These are phyloP conservation scores for Auxenochlorella pyrenoidosa DNA, from an alignment of 139 green algal genomes.

Conservation along the genomic window DNA sequence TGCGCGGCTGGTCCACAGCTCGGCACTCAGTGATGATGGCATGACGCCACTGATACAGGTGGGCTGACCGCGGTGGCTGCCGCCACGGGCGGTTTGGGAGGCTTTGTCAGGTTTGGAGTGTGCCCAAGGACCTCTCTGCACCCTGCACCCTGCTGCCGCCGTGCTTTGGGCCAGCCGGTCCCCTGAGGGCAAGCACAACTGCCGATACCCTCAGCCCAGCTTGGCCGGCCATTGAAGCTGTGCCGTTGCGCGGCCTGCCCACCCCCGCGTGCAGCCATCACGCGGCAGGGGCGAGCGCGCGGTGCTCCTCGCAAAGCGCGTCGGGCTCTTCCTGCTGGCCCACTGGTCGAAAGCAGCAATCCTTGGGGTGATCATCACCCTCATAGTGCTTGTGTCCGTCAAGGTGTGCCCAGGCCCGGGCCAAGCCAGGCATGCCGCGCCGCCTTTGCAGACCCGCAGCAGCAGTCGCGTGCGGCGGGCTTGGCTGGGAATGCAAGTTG, in stretches of 20 bases:
- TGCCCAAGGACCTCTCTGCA: too few relatives aligned
- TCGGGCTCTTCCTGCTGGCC: constrained; percentile 24
- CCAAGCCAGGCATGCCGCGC: too few relatives aligned
- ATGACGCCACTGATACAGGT: constrained; percentile 35
- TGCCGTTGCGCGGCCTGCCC: too few relatives aligned
- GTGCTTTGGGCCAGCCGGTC: too few relatives aligned
- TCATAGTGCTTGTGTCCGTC: constrained; percentile 65
- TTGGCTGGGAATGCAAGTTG: too few relatives aligned
- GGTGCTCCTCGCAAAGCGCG: not conserved
- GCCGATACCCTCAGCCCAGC: too few relatives aligned
- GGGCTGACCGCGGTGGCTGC: not conserved
- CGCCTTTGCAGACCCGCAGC: too few relatives aligned
- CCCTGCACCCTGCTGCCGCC: too few relatives aligned
- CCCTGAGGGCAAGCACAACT: too few relatives aligned
- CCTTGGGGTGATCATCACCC: constrained; percentile 47
- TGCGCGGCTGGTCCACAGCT: constrained; percentile 4
- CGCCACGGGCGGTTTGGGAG: not conserved
- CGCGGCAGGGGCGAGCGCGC: not conserved
- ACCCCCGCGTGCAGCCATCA: not conserved
- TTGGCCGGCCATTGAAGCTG: too few relatives aligned
- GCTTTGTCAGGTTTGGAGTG: too few relatives aligned
- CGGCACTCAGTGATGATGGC: constrained; percentile 36
- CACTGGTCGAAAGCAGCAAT: constrained; percentile 55
- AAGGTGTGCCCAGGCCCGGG: constrained; percentile 32
- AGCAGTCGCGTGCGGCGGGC: too few relatives aligned